Base-by-base conservation (phyloP, 2,329 filamentous ascomycete species). In the Ilyonectria sp. region DNA sequence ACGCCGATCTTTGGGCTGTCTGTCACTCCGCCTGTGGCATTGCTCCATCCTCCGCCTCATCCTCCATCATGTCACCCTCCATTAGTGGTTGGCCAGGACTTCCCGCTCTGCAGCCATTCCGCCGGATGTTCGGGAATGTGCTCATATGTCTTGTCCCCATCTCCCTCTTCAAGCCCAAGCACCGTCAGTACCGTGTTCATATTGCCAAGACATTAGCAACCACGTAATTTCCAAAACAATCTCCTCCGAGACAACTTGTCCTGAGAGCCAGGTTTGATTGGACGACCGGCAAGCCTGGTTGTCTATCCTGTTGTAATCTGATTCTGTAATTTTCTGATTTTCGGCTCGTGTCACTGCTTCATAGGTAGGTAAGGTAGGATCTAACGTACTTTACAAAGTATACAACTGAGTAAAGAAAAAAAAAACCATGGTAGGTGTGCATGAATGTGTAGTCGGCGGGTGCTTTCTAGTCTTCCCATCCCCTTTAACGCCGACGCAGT, bases 51-150 rank as follows among this genome's bases (percentile, higher is more conserved):
- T 57, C 50, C 47, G 37, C 61, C 53, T 46, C 56, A 59, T 26
- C 9, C 17, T 13, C 46, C 31, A 6, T 52, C 54, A 60, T 65
- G 72, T 74, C 72, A 74, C 47, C 49, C 43, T 63, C 19, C 19
- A 7, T 23, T 57, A 53, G 31, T 70, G 72, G 70, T 71, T 65
- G 57, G 56, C 60, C 17, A 46, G 19, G 21, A 52, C 23, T 37
- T 68, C 49, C 35, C 53, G 21, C 47, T 43, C 23, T 37, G 56
- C 47, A 23, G n/a, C 29, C n/a, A 68, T 62, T 37, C 50, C 54
- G 59, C 46, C 33, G 35, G 46, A 31, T 56, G 46, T 9, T 26
- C 53, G 62, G 56, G 47, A 58, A 65, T 61, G 62, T 46, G 52
- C 47, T n/a, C 50, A 23, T 60, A 43, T 56, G n/a, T 23, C 19